A percentile compares a stretch with the other conserved stretches of the same genome.
Conservation (phyloP, 139 green algal species). For the Volvox reticuliferus region DNA sequence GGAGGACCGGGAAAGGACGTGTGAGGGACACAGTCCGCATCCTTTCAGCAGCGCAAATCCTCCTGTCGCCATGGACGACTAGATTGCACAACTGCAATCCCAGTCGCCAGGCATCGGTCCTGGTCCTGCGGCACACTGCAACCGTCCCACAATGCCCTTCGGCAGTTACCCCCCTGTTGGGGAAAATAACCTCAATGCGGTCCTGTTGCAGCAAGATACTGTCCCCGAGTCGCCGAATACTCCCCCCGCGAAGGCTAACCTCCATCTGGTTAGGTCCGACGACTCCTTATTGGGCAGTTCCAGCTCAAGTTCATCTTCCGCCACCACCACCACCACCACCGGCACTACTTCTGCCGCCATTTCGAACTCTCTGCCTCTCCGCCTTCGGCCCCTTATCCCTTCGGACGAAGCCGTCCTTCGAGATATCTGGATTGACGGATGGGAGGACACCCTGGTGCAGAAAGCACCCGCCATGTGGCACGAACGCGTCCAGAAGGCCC, state of each 20-base stretch:
- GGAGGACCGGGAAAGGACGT: no score
- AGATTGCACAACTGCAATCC: no score
- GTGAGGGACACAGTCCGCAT: no score
- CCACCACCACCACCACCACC: not conserved
- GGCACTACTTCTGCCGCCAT: not conserved
- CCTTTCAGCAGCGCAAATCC: no score
- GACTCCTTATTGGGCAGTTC: not conserved
- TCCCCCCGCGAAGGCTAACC: not conserved
- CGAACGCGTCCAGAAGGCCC: not conserved
- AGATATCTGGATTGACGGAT: not conserved
- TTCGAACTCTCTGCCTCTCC: not conserved
- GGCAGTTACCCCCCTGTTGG: no score
- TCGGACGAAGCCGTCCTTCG: not conserved
- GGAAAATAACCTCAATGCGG: not conserved
- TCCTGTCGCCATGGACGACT: no score
- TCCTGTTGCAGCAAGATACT: not conserved
- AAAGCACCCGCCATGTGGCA: not conserved
- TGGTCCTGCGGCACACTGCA: no score
- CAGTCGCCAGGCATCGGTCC: no score
- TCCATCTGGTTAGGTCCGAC: not conserved
- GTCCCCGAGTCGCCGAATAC: not conserved
- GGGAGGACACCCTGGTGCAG: slow-evolving; percentile 8
- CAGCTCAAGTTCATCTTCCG: not conserved
- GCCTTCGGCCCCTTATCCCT: not conserved
- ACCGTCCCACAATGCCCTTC: no score